Evolutionary conservation across 2,329 filamentous ascomycete genomes (phyloP), one percentile per base, ranked within the genome.

Genomic region (Dendrostoma leiphaemia): DNA sequence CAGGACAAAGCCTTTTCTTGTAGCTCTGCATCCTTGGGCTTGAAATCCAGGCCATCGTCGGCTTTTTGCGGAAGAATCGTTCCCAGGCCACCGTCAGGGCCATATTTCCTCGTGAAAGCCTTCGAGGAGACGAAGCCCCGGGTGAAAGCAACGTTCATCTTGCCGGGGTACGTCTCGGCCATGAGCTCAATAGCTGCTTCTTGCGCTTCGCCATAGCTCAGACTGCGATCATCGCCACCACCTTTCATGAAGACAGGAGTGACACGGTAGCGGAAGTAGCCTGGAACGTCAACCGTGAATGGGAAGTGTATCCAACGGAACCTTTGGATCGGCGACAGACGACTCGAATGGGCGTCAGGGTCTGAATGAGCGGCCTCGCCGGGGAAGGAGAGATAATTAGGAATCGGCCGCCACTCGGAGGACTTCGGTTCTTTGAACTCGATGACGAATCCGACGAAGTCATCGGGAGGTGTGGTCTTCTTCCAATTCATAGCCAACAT

Each of bases 241-340:
- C 48, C 43, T 19, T 59, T 52, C 54, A 62, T 62, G 48, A 62
- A 62, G 1, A 59, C 61, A 31, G 61, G 57, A 48, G 46, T 57
- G 19, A 62, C 48, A 12, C 60, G 59, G 23, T 62, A 62, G 26
- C 35, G 44, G 53, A 59, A 62, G 23, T 48, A 12, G 2, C 60
- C 61, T 6, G 60, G 61, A 4, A 48, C 53, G 19, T 52, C 57
- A 8, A 58, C 54, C 24, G 41, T 54, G 43, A 37, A 58, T 3
- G 60, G 61, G 52, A 62, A 61, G 51, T 62, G 60, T 6, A 61
- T 34, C 60, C 60, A 62, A 5, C 61, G 58, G 23, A 62, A 61
- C 19, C 53, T 57, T 41, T 62, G 60, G 50, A 60, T 56, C 21
- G 60, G 61, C 17, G 60, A 62, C n/a, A 61, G 53, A 13, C 53